Percentiles rank a stretch among this genome's conserved stretches.
phyloP scores from a whole-genome alignment of 495 filamentous ascomycete genomes.

The Penicillium soppii region DNA sequence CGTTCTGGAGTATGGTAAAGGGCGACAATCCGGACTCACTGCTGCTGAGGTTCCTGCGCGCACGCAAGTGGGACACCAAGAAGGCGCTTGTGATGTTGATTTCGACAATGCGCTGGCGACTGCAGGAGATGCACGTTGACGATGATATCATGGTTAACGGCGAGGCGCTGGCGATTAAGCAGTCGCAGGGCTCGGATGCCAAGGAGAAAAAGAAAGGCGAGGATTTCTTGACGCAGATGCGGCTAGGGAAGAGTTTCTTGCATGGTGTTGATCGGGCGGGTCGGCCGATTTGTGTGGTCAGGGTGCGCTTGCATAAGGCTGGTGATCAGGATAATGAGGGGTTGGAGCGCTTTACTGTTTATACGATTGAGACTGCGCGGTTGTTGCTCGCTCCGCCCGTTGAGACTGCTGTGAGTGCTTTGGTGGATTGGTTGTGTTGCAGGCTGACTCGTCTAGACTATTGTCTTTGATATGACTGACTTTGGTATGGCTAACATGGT shows the following conservation, averaged over 20 bases:
- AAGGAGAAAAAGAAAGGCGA: slow-evolving; percentile 63
- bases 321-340: slow-evolving; percentile 79
- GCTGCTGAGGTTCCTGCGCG: slow-evolving; percentile 84
- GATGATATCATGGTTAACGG: slow-evolving; percentile 81
- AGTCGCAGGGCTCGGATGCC: slow-evolving; percentile 54
- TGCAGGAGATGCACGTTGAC: slow-evolving; percentile 78
- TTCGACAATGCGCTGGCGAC: slow-evolving; percentile 89
- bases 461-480: slow-evolving; percentile 93
- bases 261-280: slow-evolving; percentile 85
- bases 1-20: slow-evolving; percentile 96
- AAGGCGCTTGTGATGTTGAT: slow-evolving; percentile 93
- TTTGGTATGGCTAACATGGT: slow-evolving; percentile 96
- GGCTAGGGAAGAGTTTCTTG: slow-evolving; percentile 92
- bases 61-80: slow-evolving; percentile 94
- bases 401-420: slow-evolving; percentile 80
- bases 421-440: slow-evolving; percentile 4
- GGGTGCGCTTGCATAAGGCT: slow-evolving; percentile 75
- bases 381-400: slow-evolving; percentile 75
- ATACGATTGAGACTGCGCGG: slow-evolving; percentile 88
- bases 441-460: slow-evolving; percentile 50
- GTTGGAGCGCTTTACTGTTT: slow-evolving; percentile 88
- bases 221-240: slow-evolving; percentile 81
- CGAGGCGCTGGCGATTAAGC: slow-evolving; percentile 63
- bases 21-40: slow-evolving; percentile 90
- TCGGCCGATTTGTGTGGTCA: slow-evolving; percentile 83